Conservation (phyloP, 179 eudicot species). For the Nepenthes alata region DNA sequence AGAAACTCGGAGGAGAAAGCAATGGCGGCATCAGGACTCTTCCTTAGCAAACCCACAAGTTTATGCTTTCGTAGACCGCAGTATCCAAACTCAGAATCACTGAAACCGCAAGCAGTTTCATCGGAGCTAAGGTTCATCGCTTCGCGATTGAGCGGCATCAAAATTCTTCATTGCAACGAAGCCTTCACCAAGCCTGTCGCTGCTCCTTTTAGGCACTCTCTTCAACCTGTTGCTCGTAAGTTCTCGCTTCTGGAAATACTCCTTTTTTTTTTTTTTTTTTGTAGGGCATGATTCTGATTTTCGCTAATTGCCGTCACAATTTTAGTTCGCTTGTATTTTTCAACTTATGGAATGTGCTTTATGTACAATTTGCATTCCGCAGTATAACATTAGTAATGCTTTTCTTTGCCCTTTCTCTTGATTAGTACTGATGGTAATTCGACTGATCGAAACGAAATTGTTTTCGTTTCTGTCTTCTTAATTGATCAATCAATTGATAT, state of each 20-base stretch:
- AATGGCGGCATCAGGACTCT: slow-evolving; percentile 25
- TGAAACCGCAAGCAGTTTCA: slow-evolving; percentile 17
- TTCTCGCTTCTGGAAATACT: background rate
- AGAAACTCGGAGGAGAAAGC: no score
- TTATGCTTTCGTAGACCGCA: slow-evolving; percentile 19
- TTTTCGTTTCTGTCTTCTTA: no score
- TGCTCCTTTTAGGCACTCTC: slow-evolving; percentile 22
- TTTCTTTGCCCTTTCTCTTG: no score
- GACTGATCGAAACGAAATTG: no score
- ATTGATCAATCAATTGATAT: no score
- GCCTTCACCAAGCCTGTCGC: slow-evolving; percentile 22
- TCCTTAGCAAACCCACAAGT: slow-evolving; percentile 14
- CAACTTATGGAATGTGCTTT: no score
- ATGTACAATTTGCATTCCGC: no score
- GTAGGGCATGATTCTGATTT: no score
- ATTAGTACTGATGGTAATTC: no score
- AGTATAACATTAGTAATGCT: no score
- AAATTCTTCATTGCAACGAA: slow-evolving; percentile 21
- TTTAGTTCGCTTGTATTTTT: no score
- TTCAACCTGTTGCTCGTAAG: slow-evolving; percentile 72
- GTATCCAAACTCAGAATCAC: background rate
- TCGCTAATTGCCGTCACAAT: no score
- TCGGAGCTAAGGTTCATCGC: slow-evolving; percentile 39
- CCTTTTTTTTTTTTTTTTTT: background rate
- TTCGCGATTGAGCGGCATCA: slow-evolving; percentile 54